These are phyloP conservation scores for Cryptosporidium sp. DNA, from an alignment of 169 alveolate genomes.

Conservation along the genomic window DNA sequence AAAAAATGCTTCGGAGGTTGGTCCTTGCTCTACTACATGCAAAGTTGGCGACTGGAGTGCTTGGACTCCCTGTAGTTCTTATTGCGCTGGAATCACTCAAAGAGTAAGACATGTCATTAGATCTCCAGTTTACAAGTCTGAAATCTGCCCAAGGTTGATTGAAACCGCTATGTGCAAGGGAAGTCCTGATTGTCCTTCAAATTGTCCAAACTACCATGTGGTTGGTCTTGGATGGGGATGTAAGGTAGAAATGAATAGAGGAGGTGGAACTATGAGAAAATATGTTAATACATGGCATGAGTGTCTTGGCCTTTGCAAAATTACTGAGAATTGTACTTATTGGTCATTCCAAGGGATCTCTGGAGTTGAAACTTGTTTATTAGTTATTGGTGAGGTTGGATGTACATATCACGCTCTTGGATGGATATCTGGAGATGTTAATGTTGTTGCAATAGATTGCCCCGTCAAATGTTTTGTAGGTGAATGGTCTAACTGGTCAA, in stretches of 20 bases:
- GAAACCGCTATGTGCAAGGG: constrained; percentile 76
- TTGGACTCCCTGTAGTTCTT: constrained; percentile 60
- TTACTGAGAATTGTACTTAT: constrained; percentile 57
- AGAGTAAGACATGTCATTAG: constrained; percentile 76
- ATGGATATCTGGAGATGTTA: constrained; percentile 72
- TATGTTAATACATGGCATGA: constrained; percentile 75
- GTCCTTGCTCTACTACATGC: constrained; percentile 64
- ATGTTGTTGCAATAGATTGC: constrained; percentile 72
- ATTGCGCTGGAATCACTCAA: constrained; percentile 75
- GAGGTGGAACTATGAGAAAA: constrained; percentile 74
- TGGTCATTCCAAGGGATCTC: constrained; percentile 75
- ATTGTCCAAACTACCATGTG: constrained; percentile 73
- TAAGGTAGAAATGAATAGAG: constrained; percentile 66
- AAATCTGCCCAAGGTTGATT: constrained; percentile 55
- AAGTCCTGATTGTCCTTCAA: constrained; percentile 65
- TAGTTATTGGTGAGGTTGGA: constrained; percentile 75
- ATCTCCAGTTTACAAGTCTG: constrained; percentile 66
- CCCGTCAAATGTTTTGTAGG: constrained; percentile 75
- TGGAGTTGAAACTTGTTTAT: constrained; percentile 60
- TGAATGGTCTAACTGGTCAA: constrained; percentile 65
- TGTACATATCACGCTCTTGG: constrained; percentile 74
- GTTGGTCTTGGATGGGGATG: constrained; percentile 76
- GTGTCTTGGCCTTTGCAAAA: constrained; percentile 65
- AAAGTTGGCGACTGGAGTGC: constrained; percentile 76
- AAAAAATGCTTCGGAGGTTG: constrained; percentile 46